Evolutionary conservation across 768 basidiomycete species (phyloP), one percentile per base, ranked within the genome.

Genomic region (Trametes cinnabarina): DNA sequence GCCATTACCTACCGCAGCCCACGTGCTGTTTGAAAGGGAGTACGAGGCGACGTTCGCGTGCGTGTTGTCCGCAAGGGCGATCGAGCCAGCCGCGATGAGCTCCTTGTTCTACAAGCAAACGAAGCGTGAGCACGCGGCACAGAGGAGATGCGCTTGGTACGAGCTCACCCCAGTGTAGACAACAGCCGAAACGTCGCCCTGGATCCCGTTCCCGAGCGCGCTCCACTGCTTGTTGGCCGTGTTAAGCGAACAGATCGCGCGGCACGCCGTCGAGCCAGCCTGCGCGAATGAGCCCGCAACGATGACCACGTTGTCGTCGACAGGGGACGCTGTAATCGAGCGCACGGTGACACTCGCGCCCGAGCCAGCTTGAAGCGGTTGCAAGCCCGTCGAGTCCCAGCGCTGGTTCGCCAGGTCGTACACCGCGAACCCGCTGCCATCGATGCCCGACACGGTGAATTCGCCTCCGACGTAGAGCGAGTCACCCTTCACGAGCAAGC

Each of bases 231-330:
- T 84, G n/a, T 75, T 74, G 0, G 68, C 69, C 2, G 79, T 81
- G 68, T 94, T 86, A 66, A 90, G 86, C 19, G 82, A 72, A 69
- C 96, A 99, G 40, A 98, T 84, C 2, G 82, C 86, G 37, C 82
- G 81, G 71, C 96, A 98, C 1, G 74, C 70, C 15, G 90, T 73
- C 0, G 86, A 81, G 8, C 93, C 94, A 2, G 90, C 93, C 40
- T 85, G 81, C 0, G 83, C 72, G 62, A 99, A 98, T 2, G 88
- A 84, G n/a, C 96, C 96, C 2, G 90, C 94, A 11, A 97, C 88
- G 47, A 97, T 76, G 51, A 98, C 69, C 2, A 77, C 78, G 46
- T 84, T 80, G 23, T 81, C 65, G 64, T 85, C 81, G 12, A 85
- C 79, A 1, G 80, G 67, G 0, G 92, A 82, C 53, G 78, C 75